These are phyloP conservation scores for Corrigiola litoralis DNA, from an alignment of 179 eudicot species.

Conservation along the genomic window DNA sequence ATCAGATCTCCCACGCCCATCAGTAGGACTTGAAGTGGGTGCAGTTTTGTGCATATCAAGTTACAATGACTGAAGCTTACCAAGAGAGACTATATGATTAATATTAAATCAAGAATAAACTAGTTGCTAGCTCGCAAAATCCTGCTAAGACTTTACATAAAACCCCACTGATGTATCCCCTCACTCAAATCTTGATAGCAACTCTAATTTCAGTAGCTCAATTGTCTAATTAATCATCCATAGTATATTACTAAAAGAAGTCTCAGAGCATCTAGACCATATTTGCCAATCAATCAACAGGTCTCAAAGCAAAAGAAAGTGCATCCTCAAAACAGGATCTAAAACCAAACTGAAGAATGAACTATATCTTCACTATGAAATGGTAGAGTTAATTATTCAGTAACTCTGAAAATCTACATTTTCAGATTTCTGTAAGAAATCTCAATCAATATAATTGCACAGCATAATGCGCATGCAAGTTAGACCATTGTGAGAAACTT, in stretches of 20 bases:
- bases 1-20: background rate
- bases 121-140: background rate
- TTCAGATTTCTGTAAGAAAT: no score
- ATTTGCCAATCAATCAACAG: background rate
- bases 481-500: background rate
- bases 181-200: slow-evolving; percentile 1
- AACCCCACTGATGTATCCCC: background rate
- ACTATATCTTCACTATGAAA: no score
- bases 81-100: background rate
- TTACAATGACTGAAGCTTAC: background rate
- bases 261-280: background rate
- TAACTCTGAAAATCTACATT: no score
- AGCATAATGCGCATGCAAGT: no score
- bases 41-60: background rate
- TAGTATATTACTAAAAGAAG: background rate
- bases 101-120: background rate
- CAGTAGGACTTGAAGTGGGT: background rate
- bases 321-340: background rate
- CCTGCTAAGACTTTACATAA: background rate
- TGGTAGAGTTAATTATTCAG: no score
- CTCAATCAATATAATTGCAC: no score
- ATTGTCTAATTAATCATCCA: background rate
- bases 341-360: background rate
- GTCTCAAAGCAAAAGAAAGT: background rate
- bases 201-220: background rate